Evolutionary conservation across 2,329 filamentous ascomycete species (phyloP).

Genomic region (Aureobasidium sp.): DNA sequence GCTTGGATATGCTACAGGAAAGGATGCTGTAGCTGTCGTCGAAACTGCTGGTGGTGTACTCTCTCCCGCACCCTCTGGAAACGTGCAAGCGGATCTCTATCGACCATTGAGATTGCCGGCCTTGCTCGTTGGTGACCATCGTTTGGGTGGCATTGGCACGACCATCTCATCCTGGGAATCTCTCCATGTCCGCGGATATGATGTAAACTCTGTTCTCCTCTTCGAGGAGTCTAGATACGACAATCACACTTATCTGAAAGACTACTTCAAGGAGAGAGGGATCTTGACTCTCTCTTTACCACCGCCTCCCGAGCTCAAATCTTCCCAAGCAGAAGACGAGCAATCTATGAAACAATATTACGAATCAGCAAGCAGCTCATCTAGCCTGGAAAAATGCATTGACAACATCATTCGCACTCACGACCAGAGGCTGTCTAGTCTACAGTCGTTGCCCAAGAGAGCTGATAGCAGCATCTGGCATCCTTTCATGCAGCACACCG

Average conservation of each 20-base stretch:
- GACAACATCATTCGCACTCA: constrained; percentile 47
- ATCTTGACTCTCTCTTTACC: constrained; percentile 34
- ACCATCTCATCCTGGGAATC: constrained; percentile 77
- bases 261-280: constrained; percentile 55
- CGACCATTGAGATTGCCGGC: constrained; percentile 63
- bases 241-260: constrained; percentile 57
- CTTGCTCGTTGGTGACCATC: constrained; percentile 64
- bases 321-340: constrained; percentile 39
- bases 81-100: constrained; percentile 69
- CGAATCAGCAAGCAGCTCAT: constrained; percentile 32
- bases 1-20: constrained; percentile 32
- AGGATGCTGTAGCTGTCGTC: constrained; percentile 55
- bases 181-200: constrained; percentile 66
- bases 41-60: constrained; percentile 79
- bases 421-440: constrained; percentile 43
- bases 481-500: constrained; percentile 73
- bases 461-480: constrained; percentile 69
- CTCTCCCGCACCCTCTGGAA: constrained; percentile 67
- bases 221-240: constrained; percentile 58
- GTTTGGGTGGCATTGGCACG: constrained; percentile 69
- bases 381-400: constrained; percentile 39
- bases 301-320: constrained; percentile 46
- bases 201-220: constrained; percentile 60
- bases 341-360: constrained; percentile 59
- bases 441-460: constrained; percentile 52